These are phyloP conservation scores for Aspergillus novofumigatus DNA, from an alignment of 2,329 filamentous ascomycete genomes.

Conservation along the genomic window DNA sequence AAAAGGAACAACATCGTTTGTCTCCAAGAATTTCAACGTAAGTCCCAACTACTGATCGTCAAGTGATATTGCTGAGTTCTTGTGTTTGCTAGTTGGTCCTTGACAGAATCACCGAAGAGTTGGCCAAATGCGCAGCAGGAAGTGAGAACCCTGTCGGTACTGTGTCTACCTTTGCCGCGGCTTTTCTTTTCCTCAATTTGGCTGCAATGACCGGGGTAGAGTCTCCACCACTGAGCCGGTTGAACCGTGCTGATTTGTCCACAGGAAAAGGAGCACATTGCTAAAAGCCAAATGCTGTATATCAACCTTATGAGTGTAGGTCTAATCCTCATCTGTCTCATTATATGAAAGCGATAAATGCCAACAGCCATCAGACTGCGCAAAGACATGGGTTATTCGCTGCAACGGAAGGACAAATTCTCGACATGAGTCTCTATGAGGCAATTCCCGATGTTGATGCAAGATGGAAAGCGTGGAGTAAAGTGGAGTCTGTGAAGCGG, in stretches of 20 bases:
- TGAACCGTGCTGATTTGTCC: conserved; percentile 2
- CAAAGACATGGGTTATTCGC: conserved; percentile 51
- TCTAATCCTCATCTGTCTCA: not conserved
- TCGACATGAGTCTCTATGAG: conserved; percentile 42
- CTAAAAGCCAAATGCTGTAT: conserved; percentile 50
- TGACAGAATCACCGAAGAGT: conserved; percentile 40
- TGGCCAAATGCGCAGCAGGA: conserved; percentile 41
- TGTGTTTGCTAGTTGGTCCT: conserved; percentile 21
- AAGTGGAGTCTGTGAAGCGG: conserved; percentile 50
- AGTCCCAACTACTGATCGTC: not conserved
- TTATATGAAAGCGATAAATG: not conserved
- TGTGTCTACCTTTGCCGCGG: conserved; percentile 46
- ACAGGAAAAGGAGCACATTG: conserved; percentile 42
- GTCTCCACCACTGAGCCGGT: not conserved
- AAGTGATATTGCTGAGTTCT: conserved; percentile 8
- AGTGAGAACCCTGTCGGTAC: conserved; percentile 39
- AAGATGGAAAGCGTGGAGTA: conserved; percentile 51
- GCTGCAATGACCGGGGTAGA: conserved; percentile 46
- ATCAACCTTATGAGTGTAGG: conserved; percentile 45
- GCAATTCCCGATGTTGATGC: conserved; percentile 41
- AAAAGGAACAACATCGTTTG: conserved; percentile 49
- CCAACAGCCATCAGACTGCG: conserved; percentile 28
- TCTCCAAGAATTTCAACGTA: conserved; percentile 44
- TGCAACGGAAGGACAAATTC: conserved; percentile 42
- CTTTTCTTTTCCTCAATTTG: conserved; percentile 46